Percentiles rank a stretch among this genome's conserved stretches.
Evolutionary conservation across 139 green algal genomes (phyloP).

Genomic region (Ettlia oleoabundans): DNA sequence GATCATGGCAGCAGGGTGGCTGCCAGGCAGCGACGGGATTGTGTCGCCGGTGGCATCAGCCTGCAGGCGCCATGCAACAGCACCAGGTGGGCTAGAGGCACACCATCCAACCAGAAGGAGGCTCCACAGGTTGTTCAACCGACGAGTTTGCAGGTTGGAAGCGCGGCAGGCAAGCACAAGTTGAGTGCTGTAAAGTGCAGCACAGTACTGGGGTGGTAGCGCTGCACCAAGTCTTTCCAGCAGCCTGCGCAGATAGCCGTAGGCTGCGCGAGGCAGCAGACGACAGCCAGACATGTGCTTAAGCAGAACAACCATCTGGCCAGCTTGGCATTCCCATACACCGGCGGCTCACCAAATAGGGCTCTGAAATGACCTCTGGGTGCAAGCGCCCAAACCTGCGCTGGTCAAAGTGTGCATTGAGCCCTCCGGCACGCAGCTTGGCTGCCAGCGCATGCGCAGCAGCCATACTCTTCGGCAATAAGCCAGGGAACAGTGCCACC

Average conservation of each 20-base stretch:
- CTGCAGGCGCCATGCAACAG: neutral
- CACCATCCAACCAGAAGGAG: neutral
- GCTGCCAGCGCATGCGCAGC: constrained; percentile 4
- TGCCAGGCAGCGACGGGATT: neutral
- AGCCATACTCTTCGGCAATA: neutral
- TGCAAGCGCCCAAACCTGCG: constrained; percentile 11
- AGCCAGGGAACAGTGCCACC: neutral
- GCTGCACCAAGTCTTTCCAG: too few species aligned
- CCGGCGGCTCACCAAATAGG: constrained; percentile 3
- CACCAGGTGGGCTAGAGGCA: neutral
- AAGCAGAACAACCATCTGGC: too few species aligned
- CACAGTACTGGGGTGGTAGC: too few species aligned
- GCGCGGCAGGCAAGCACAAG: too few species aligned
- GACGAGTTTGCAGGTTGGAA: too few species aligned
- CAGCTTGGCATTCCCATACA: neutral
- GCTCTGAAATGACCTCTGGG: neutral
- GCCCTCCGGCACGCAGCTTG: constrained; percentile 2
- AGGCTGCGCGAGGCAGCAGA: too few species aligned
- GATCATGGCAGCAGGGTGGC: neutral
- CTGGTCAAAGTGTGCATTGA: neutral
- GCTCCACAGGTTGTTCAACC: neutral
- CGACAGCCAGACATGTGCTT: too few species aligned
- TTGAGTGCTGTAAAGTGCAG: too few species aligned
- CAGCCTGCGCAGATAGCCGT: too few species aligned
- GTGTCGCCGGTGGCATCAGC: neutral